Evolutionary conservation across 441 rosid genomes (phyloP).

Genomic region (Capsella rubella): DNA sequence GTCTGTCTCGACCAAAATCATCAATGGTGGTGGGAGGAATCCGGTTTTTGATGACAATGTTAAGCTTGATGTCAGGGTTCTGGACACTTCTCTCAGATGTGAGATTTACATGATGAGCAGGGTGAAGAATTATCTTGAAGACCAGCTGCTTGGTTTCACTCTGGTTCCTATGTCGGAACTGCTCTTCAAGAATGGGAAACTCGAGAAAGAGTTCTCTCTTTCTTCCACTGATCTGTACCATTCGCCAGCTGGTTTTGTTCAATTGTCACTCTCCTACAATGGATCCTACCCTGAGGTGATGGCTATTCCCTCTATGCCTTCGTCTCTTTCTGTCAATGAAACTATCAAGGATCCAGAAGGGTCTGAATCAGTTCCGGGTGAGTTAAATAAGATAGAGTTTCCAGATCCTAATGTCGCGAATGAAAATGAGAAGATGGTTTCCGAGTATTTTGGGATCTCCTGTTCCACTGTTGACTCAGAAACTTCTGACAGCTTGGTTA

Average conservation of each 20-base stretch:
- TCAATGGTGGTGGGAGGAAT: conserved; percentile 98
- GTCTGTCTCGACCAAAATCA: conserved; percentile 82
- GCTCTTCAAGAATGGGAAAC: conserved; percentile 68
- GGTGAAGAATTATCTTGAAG: conserved; percentile 96
- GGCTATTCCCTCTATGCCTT: conserved; percentile 64
- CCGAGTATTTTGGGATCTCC: conserved; percentile 82
- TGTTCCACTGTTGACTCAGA: conserved; percentile 64
- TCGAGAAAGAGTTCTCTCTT: conserved; percentile 94
- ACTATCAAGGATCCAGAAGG: conserved; percentile 51
- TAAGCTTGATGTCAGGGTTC: conserved; percentile 61
- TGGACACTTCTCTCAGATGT: conserved; percentile 86
- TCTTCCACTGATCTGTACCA: conserved; percentile 97
- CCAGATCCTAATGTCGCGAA: conserved; percentile 91
- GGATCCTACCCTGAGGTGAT: conserved; percentile 94
- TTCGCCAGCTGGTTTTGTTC: conserved; percentile 96
- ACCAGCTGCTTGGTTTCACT: conserved; percentile 92
- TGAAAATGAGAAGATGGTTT: conserved; percentile 95
- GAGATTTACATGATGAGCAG: conserved; percentile 99
- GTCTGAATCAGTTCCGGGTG: conserved; percentile 58
- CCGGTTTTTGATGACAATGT: conserved; percentile 87
- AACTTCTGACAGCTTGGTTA: conserved; percentile 66
- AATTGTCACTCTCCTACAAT: conserved; percentile 73
- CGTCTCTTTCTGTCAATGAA: conserved; percentile 50
- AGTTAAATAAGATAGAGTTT: conserved; percentile 92
- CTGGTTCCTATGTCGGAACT: conserved; percentile 93